phyloP scores from a whole-genome alignment of 805 yeast genomes.

The Metschnikowia aberdeeniae region DNA sequence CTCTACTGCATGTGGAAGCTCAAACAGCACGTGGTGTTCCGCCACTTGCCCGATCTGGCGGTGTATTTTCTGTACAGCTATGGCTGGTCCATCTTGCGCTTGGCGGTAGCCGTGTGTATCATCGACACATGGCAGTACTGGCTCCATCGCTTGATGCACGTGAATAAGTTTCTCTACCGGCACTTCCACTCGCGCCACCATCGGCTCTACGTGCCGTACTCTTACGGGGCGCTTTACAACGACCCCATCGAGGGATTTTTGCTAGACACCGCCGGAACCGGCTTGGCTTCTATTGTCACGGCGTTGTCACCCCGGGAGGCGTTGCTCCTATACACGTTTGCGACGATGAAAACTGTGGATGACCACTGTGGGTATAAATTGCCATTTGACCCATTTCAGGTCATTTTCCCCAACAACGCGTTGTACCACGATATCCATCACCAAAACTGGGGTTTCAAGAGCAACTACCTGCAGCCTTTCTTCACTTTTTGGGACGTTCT shows the following conservation, averaged over 20 bases:
- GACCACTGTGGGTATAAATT: conserved; percentile 98
- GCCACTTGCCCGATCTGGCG: conserved; percentile 43
- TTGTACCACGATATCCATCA: conserved; percentile 97
- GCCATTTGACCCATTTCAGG: conserved; percentile 88
- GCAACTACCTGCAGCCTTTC: conserved; percentile 93
- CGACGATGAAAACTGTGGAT: conserved; percentile 94
- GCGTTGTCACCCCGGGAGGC: conserved; percentile 74
- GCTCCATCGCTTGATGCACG: conserved; percentile 86
- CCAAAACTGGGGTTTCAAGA: conserved; percentile 91
- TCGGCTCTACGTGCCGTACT: conserved; percentile 90
- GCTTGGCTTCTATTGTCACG: conserved; percentile 64
- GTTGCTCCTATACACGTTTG: conserved; percentile 69
- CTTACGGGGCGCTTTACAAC: conserved; percentile 93
- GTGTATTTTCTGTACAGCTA: conserved; percentile 57
- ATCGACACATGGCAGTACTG: conserved; percentile 95
- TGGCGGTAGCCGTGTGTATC: conserved; percentile 61
- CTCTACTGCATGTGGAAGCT: conserved; percentile 44
- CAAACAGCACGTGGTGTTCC: conserved; percentile 35
- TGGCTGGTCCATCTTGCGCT: conserved; percentile 56
- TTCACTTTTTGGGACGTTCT: conserved; percentile 88
- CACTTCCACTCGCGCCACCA: conserved; percentile 93
- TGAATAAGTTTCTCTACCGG: conserved; percentile 68
- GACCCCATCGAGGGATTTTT: conserved; percentile 92
- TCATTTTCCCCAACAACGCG: conserved; percentile 89
- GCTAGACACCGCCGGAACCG: conserved; percentile 90